Evolutionary conservation across 2,329 filamentous ascomycete species (phyloP), one percentile per base, ranked within the genome.

Genomic region (Thermoascus crustaceus): DNA sequence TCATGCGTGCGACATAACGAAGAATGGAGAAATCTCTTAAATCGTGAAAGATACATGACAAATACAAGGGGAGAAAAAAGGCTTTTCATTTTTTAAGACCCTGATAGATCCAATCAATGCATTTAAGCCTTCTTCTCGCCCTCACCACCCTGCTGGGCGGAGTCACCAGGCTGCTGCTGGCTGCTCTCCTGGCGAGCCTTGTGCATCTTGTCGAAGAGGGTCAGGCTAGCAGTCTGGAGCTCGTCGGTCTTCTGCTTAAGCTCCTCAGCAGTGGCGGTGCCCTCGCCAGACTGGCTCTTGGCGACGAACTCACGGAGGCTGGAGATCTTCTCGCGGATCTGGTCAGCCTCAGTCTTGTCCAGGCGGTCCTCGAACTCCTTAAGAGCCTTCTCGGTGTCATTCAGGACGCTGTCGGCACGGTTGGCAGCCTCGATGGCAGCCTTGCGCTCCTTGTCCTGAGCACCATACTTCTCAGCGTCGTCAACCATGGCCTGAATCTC

Each of bases 201-300:
- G 84, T 98, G 89, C 85, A 98, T 94, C 83, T 96, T 95, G 74
- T 96, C 91, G 67, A 98, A 96, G 58, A 96, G 80, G 71, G 85
- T 94, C 69, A 98, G 74, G 68, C 83, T 89, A 51, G 89, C 85
- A 64, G 83, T 85, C 73, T 96, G 91, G 60, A 98, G 84, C 69
- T 95, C 89, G 50, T 96, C 91, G 55, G 85, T 93, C 85, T 95
- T 95, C 72, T 85, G 79, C 84, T 96, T 96, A 68, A 98, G 82
- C 69, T 96, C 85, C 48, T 85, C 84, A 34, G 88, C 84, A 42
- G 86, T 93, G 56, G 84, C 78, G 44, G 72, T 78, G 57, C 81
- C 80, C 73, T 98, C 91, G 47, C 89, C 89, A 55, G 85, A 78
- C 73, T 95, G 89, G 76, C 78, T 93, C 81, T 94, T 88, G 71